Evolutionary conservation across 768 basidiomycete genomes (phyloP), one percentile per base, ranked within the genome.

Genomic region (Pleurotus citrinopileatus): DNA sequence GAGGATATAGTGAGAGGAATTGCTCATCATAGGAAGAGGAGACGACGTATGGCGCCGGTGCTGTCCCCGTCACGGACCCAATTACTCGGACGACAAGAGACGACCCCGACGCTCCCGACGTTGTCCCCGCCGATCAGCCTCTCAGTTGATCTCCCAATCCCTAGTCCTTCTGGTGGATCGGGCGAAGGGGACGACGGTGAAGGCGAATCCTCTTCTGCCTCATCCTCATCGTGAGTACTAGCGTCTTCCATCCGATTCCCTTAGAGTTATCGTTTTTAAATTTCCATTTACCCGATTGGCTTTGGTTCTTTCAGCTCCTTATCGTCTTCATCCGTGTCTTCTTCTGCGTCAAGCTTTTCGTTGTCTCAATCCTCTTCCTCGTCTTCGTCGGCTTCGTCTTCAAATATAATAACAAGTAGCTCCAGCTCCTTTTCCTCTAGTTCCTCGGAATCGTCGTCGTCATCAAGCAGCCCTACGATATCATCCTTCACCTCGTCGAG

Each of bases 161-260:
- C 47, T 13, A 48, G 19, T 48, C 27, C 48, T 20, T 15, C 29
- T 15, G 32, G 15, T 8, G 48, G 19, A 15, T n/a, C 20, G 4
- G 43, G 7, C 13, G 42, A 23, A 8, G 42, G 23, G 5, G 40
- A 22, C 40, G 40, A 22, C 15, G 40, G 40, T 12, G 12, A 8
- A 15, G 8, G 13, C 3, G 8, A 8, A 12, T 9, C 10, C 10
- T n/a, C 46, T 4, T 17, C 23, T 5, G 10, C n/a, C 6, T 50
- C 48, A n/a, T 50, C 48, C 22, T 50, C 48, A 12, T 36, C 48
- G 48, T 50, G 20, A 32, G 48, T 50, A 40, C 29, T 13, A n/a
- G n/a, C n/a, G n/a, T 32, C 29, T 13, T 13, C 6, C 38, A 22
- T 28, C 45, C 28, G 15, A 27, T 28, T 46, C 25, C 9, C n/a